Percentiles rank a stretch among this genome's conserved stretches.
Evolutionary conservation across 305 asterid genomes (phyloP).

Genomic region (Fraxinus baroniana): DNA sequence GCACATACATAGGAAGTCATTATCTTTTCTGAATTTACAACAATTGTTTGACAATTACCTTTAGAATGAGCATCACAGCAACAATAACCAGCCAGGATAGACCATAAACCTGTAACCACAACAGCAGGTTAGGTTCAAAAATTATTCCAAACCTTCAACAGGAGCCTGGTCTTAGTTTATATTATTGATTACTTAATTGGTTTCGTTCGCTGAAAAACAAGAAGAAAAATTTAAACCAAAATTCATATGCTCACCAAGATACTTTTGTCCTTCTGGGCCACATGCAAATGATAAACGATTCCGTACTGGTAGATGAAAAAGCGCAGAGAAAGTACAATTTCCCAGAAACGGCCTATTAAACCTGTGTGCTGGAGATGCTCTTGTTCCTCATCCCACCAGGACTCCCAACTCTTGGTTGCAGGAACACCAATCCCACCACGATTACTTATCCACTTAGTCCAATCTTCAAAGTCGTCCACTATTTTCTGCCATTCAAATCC

Average conservation of each 20-base stretch:
- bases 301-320: conserved; percentile 87
- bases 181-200: background rate
- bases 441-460: conserved; percentile 79
- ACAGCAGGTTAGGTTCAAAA: conserved; percentile 6
- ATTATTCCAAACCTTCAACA: background rate
- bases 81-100: conserved; percentile 90
- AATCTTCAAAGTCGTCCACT: conserved; percentile 87
- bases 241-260: conserved; percentile 48
- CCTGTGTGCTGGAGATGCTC: conserved; percentile 79
- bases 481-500: conserved; percentile 97
- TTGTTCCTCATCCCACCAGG: conserved; percentile 97
- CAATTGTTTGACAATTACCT: conserved; percentile 40
- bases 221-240: background rate
- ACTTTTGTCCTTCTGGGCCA: conserved; percentile 52
- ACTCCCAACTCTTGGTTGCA: conserved; percentile 88
- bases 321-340: conserved; percentile 66
- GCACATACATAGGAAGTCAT: background rate
- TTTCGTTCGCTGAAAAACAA: background rate
- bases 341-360: conserved; percentile 59
- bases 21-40: background rate
- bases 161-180: background rate
- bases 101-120: conserved; percentile 65
- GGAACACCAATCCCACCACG: conserved; percentile 87
- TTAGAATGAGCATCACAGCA: conserved; percentile 68
- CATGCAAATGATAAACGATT: conserved; percentile 76